Base-by-base conservation (phyloP, 495 filamentous ascomycete genomes). In the Acidomyces sp. region DNA sequence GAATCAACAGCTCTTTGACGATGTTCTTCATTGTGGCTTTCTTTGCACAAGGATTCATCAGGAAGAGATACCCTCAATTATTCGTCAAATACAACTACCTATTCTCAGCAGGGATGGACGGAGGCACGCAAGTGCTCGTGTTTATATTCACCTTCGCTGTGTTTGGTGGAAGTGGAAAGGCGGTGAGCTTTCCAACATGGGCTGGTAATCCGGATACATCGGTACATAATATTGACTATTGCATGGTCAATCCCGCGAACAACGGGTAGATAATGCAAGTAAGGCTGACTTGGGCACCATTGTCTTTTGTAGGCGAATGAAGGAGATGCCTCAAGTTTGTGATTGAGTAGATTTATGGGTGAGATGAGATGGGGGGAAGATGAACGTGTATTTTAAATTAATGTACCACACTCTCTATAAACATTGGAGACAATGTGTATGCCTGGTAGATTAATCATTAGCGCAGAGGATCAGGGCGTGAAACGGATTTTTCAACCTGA, bases 71-170 rank as follows among this genome's bases (percentile, higher is more conserved):
- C 0, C 70, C 73, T 3, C 40, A 56, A 1, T 58, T 69, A 22
- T 77, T 74, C 58, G 65, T 67, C 48, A 64, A 76, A 44, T 77
- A 72, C 40, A 70, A 66, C 20, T 77, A 75, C 40, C 56, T 77
- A 0, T 49, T 76, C 4, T 63, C 34, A 5, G 15, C 34, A 10
- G 34, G 6, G 12, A 10, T 37, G 16, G 34, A 37, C 34, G 34
- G 34, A 11, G 34, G 34, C 20, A 21, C 34, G 6, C 20, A 24
- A 10, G 16, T 37, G 15, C 16, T 34, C 12, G 31, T 34, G 31
- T 34, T 34, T 18, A 18, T 34, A 6, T 34, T 34, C 9, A 34
- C 31, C 6, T 34, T 34, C 31, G 31, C 31, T 6, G 31, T 34
- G 9, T 34, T 34, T 18, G 31, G 31, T 6, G 31, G 31, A 6